Conservation (phyloP, 208 protist genomes). For the Trypanosoma vivax region DNA sequence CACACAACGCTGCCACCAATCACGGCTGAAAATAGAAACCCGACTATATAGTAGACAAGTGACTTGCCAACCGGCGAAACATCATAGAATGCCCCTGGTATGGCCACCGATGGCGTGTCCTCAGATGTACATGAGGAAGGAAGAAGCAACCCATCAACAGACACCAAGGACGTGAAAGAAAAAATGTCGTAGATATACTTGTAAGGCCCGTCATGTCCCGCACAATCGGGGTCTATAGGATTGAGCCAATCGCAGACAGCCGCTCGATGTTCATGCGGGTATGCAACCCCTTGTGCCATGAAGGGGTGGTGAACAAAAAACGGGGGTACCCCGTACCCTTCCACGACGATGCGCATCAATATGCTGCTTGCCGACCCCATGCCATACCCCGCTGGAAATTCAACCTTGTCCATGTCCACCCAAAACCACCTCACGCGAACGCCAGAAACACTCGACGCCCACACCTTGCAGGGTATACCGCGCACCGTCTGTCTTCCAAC, state of each 20-base stretch:
- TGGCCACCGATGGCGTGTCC: conserved; percentile 1
- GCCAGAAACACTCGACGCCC: conserved; percentile 21
- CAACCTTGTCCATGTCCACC: conserved; percentile 5
- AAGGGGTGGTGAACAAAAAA: conserved; percentile 50
- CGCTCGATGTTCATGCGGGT: conserved; percentile 18
- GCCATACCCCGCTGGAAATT: not conserved
- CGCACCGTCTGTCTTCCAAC: conserved; percentile 38
- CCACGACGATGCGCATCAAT: conserved; percentile 39
- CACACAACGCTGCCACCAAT: conserved; percentile 24
- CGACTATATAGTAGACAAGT: conserved; percentile 16
- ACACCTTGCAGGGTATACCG: conserved; percentile 33
- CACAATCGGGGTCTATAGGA: conserved; percentile 4
- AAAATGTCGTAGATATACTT: conserved; percentile 39
- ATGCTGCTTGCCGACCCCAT: not conserved
- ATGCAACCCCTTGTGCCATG: conserved; percentile 26
- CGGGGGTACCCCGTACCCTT: conserved; percentile 21
- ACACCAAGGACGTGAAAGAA: conserved; percentile 23
- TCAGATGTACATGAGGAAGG: conserved; percentile 8
- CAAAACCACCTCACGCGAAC: conserved; percentile 37
- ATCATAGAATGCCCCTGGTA: conserved; percentile 6
- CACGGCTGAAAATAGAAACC: conserved; percentile 17
- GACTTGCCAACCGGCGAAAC: not conserved
- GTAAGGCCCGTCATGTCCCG: not conserved
- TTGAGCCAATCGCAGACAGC: conserved; percentile 19
- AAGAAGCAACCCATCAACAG: not conserved